Evolutionary conservation across 164 flowering plant species (phyloP), one percentile per base, ranked within the genome.

Genomic region (Amborella trichopoda): DNA sequence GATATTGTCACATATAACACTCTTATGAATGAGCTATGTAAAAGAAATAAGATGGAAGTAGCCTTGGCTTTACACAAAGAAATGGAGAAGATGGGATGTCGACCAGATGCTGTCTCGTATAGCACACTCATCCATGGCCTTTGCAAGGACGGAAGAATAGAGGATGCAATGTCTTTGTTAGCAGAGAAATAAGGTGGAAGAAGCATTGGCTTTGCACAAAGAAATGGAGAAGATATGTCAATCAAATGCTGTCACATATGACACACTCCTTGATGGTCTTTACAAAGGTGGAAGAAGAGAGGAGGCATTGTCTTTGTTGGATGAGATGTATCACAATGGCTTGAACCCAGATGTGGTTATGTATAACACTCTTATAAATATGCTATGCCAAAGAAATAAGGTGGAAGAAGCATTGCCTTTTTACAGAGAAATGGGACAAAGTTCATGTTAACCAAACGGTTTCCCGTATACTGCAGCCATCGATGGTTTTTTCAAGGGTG

Each of bases 11-110:
- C 75, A 58, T 86, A 63, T 50, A 81, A 75, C 46, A 72, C 72
- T 4, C 24, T 87, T 23, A 49, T 81, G 6, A 63, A 56, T 50
- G 81, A 78, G 38, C 70, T 81, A 26, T 81, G 90, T 45, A 74
- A 66, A 55, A 74, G 21, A 23, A 73, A 65, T 55, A 70, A 56
- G 46, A 23, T 78, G 56, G 60, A 67, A 13, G 67, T 71, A 30
- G 89, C 86, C 10, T 11, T 59, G 40, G 19, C 13, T 26, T 54
- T 82, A 53, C 53, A 53, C 43, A 32, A 8, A 20, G 76, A 65
- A 44, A 80, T 80, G 83, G 61, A 60, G 59, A 52, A 25, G 11
- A 40, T 14, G 2, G 52, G 52, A 45, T 72, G 73, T 48, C 16
- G 5, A 12, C 78, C 85, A 2, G 53, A 65, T 66, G 43, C 60